Conservation (phyloP, 306 rosid genomes). For the Vachellia pachyceras region DNA sequence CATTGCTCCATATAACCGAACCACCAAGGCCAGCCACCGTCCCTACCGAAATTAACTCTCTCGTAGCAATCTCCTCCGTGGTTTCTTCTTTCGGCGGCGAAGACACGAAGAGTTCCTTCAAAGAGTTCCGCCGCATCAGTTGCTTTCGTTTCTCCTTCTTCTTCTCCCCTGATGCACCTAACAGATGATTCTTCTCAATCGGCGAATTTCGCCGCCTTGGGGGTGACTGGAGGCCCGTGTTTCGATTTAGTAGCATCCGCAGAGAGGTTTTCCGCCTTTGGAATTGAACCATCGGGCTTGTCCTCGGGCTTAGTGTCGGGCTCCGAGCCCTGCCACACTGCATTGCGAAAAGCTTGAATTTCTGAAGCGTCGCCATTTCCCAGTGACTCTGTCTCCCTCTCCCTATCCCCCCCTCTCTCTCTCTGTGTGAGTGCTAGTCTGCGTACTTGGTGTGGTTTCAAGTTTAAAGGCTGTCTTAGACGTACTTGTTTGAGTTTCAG, state of each 20-base stretch:
- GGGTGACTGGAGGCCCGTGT: slow-evolving; percentile 36
- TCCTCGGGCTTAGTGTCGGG: slow-evolving; percentile 63
- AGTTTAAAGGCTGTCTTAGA: neutral
- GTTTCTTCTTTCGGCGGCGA: slow-evolving; percentile 50
- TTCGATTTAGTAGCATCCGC: slow-evolving; percentile 62
- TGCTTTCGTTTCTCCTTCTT: slow-evolving; percentile 28
- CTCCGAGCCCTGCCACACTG: slow-evolving; percentile 71
- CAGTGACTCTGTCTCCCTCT: slow-evolving; percentile 2
- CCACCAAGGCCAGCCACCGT: slow-evolving; percentile 13
- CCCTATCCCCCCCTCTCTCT: no score
- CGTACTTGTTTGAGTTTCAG: slow-evolving; percentile 16
- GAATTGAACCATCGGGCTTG: slow-evolving; percentile 60
- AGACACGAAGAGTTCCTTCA: slow-evolving; percentile 66
- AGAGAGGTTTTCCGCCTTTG: slow-evolving; percentile 68
- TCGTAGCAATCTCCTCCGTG: neutral
- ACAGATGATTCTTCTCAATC: slow-evolving; percentile 13
- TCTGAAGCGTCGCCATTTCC: slow-evolving; percentile 67
- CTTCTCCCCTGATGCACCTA: slow-evolving; percentile 13
- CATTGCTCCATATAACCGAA: slow-evolving; percentile 12
- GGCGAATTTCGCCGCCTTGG: slow-evolving; percentile 40
- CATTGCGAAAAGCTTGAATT: slow-evolving; percentile 64
- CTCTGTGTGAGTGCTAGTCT: no score
- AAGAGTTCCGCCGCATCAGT: slow-evolving; percentile 45
- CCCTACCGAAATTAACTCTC: neutral
- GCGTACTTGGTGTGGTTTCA: neutral